Evolutionary conservation across 768 basidiomycete genomes (phyloP), one percentile per base, ranked within the genome.

Genomic region (Amanita muscaria): DNA sequence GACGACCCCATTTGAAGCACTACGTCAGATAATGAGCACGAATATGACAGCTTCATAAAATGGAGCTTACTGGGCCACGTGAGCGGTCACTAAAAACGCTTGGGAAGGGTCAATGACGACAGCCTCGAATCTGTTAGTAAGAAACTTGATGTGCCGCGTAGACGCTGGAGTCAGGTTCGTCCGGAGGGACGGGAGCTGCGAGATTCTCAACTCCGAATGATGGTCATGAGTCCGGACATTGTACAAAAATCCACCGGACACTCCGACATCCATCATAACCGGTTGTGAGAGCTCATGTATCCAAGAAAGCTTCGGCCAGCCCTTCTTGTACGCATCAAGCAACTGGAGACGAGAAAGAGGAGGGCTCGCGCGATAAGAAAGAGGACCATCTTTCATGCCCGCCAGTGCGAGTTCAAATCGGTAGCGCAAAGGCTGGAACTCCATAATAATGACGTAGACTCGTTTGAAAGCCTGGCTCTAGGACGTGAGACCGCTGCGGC

Each of bases 371-470:
- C 62, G 56, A 49, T 67, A 59, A 23, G 69, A 58, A 27, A 63
- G 65, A 15, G 67, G 62, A 4, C 75, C 75, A 53, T 76, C 73
- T 51, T 65, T 65, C 73, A 76, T 74, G 31, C 73, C 74, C 45
- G 67, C 58, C 16, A 68, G 40, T 14, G 68, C 73, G 22, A 77
- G 61, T 50, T 76, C 74, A 51, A 68, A 68, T 37, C 64, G 67
- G 57, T 77, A 77, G 23, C 65, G 66, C 47, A 77, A 67, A 18
- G 65, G 64, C 38, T 72, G 66, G 53, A 67, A 69, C 29, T 67
- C 67, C 66, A 67, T 68, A 32, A 70, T 67, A 33, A 73, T 63
- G 39, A 51, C 60, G 50, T 65, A 65, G 38, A 73, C 61, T 48
- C 75, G 64, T 44, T 59, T 57, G 51, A 75, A 73, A 36, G 69